Evolutionary conservation across 768 basidiomycete species (phyloP).

Genomic region (Suillus sp.): DNA sequence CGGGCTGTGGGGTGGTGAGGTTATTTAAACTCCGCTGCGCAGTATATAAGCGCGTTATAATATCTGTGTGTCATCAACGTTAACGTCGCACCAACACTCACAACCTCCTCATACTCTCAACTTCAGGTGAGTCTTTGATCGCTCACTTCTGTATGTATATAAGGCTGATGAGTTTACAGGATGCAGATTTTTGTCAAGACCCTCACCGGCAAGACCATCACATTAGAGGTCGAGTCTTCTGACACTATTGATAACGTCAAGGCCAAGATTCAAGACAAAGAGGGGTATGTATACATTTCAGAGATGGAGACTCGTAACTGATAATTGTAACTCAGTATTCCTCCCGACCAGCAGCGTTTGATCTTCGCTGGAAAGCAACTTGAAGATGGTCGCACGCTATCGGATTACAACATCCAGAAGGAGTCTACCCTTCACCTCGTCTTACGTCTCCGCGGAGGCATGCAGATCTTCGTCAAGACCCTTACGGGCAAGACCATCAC

Average conservation of each 20-base stretch:
- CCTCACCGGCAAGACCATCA: conserved; percentile 87
- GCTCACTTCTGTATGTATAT: not conserved
- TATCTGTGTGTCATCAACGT: not conserved
- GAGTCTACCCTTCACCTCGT: conserved; percentile 89
- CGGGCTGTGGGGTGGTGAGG: not conserved
- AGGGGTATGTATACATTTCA: conserved; percentile 45
- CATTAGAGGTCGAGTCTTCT: conserved; percentile 81
- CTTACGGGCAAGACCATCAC: conserved; percentile 91
- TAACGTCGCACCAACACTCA: not conserved
- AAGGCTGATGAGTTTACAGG: conserved; percentile 24
- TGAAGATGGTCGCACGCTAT: conserved; percentile 89
- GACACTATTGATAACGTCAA: conserved; percentile 82
- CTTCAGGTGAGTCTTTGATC: not conserved
- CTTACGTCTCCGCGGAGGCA: conserved; percentile 89
- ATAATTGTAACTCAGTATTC: conserved; percentile 46
- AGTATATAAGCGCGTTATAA: conserved; percentile 4
- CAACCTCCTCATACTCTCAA: not conserved
- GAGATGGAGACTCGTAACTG: not conserved
- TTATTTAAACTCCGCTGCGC: conserved; percentile 4
- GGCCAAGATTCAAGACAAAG: conserved; percentile 86
- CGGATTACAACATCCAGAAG: conserved; percentile 94
- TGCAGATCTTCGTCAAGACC: conserved; percentile 85
- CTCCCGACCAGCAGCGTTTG: conserved; percentile 91
- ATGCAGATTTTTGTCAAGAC: conserved; percentile 93
- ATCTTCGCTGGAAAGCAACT: conserved; percentile 97